A percentile compares a stretch with the other conserved stretches of the same genome.
Evolutionary conservation across 192 early-diverging fungal species (phyloP).

Genomic region (Mortierella hygrophila): DNA sequence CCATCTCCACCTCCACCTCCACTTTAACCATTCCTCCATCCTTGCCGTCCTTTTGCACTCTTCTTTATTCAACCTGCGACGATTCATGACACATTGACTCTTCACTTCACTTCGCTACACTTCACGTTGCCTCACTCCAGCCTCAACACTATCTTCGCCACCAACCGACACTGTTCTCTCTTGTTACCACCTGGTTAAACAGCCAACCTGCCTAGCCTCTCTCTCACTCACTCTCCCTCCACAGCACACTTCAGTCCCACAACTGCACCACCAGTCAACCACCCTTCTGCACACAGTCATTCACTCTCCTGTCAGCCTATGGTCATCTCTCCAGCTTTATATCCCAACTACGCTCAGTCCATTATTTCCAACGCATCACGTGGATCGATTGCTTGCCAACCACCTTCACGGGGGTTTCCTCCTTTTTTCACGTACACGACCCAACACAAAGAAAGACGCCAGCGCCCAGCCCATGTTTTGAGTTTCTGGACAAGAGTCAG

Average conservation of each 20-base stretch:
- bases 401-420: background rate
- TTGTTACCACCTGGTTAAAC: background rate
- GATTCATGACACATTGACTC: background rate
- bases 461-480: background rate
- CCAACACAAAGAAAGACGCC: background rate
- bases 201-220: background rate
- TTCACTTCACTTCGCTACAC: background rate
- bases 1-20: background rate
- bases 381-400: background rate
- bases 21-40: background rate
- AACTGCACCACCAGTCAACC: background rate
- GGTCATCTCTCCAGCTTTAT: background rate
- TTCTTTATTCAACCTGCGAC: background rate
- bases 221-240: background rate
- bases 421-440: constrained; percentile 5
- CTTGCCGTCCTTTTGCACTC: background rate
- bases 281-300: background rate
- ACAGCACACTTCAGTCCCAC: background rate
- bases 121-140: background rate
- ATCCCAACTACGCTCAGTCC: background rate
- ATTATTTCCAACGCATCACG: constrained; percentile 11
- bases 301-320: background rate
- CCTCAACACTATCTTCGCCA: background rate
- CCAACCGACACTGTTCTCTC: background rate
- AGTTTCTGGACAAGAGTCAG: constrained; percentile 6